phyloP scores from a whole-genome alignment of 2,329 filamentous ascomycete genomes.

The Ascomycota sp. region DNA sequence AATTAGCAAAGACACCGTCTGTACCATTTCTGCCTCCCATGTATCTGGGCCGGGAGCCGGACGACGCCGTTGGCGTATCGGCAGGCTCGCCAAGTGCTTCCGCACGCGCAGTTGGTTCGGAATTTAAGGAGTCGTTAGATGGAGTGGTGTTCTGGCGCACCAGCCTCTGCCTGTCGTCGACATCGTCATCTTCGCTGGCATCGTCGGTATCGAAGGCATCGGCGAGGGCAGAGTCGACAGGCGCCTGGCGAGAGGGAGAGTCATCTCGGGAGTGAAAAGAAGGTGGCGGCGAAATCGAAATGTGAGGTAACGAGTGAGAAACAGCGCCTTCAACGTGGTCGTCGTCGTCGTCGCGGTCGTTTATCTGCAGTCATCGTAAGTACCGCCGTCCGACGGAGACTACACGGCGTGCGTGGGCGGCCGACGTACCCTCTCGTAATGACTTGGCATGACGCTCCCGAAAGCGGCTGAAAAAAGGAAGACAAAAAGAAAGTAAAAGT shows the following conservation, averaged over 20 bases:
- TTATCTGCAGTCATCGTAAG: conserved; percentile 22
- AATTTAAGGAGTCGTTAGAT: conserved; percentile 1
- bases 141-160: conserved; percentile 43
- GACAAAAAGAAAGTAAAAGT: background rate
- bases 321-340: conserved; percentile 13
- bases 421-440: conserved; percentile 35
- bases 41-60: conserved; percentile 24
- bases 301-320: conserved; percentile 13
- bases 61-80: conserved; percentile 5
- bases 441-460: conserved; percentile 24
- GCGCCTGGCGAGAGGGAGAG: conserved; percentile 21
- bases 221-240: conserved; percentile 60
- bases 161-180: conserved; percentile 68
- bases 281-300: conserved; percentile 46
- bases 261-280: conserved; percentile 78
- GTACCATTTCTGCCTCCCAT: conserved; percentile 60
- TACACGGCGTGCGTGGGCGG: background rate
- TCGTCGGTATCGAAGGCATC: conserved; percentile 81
- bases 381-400: background rate
- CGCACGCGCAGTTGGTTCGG: conserved; percentile 1
- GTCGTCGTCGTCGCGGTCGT: conserved; percentile 37
- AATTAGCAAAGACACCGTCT: conserved; percentile 90
- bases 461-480: background rate
- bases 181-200: conserved; percentile 42
- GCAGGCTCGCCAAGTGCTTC: background rate